Evolutionary conservation across 345 rosid genomes (phyloP).

Genomic region (Hibiscus tridactylites): DNA sequence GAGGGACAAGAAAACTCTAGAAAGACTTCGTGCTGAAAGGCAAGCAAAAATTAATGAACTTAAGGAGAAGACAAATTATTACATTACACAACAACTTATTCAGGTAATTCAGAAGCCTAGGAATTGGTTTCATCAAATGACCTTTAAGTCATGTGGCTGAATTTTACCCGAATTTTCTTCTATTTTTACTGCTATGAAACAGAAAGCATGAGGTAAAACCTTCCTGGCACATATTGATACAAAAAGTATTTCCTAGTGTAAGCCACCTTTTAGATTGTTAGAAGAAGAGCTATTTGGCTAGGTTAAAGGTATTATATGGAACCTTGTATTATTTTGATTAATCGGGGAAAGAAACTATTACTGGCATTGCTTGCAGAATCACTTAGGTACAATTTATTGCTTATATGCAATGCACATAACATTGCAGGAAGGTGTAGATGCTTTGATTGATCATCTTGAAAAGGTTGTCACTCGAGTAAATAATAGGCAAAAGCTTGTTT

Average conservation of each 20-base stretch:
- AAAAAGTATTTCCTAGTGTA: neutral
- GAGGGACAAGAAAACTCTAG: conserved; percentile 78
- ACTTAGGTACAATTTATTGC: neutral
- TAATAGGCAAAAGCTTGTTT: neutral
- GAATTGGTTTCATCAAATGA: neutral
- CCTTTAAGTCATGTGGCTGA: neutral
- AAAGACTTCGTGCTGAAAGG: conserved; percentile 82
- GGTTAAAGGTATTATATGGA: neutral
- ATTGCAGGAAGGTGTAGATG: neutral
- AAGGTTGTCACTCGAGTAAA: neutral
- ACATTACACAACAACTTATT: conserved; percentile 87
- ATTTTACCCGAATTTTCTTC: neutral
- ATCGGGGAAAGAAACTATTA: neutral
- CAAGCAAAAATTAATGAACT: conserved; percentile 88
- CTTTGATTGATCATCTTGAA: neutral
- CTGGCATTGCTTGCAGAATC: neutral
- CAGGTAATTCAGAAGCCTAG: conserved; percentile 42
- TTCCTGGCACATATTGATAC: neutral
- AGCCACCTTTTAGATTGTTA: neutral
- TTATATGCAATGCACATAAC: neutral
- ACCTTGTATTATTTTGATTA: neutral
- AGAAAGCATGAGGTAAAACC: neutral
- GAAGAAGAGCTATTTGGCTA: neutral
- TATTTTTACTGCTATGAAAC: conserved; percentile 1
- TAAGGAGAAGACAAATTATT: conserved; percentile 89